phyloP scores from a whole-genome alignment of 257 asterid species.

The Sherardia arvensis region DNA sequence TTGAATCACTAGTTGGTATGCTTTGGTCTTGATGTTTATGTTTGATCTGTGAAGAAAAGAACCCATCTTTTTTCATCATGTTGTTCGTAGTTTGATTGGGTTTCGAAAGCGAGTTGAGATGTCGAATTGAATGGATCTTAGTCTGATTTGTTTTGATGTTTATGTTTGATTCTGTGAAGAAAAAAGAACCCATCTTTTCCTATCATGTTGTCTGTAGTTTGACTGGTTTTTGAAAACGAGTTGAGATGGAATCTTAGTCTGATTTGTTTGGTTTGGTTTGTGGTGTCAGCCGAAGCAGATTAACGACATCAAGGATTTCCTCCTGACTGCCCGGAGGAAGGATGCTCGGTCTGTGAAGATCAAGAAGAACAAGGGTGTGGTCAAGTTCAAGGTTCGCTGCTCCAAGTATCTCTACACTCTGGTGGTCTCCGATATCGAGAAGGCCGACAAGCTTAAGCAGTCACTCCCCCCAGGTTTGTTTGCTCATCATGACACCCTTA shows the following conservation, averaged over 20 bases:
- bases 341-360: constrained; percentile 27
- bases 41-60: neutral
- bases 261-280: neutral
- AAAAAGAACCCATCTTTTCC: neutral
- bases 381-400: constrained; percentile 29
- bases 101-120: neutral
- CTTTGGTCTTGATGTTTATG: neutral
- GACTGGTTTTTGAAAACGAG: neutral
- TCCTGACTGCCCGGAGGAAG: constrained; percentile 29
- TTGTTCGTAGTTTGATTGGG: neutral
- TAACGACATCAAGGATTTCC: constrained; percentile 29
- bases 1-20: neutral
- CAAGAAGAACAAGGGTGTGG: constrained; percentile 28
- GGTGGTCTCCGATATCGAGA: constrained; percentile 20
- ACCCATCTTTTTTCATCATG: neutral
- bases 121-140: too few species aligned
- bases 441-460: constrained; percentile 23
- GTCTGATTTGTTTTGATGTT: neutral
- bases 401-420: constrained; percentile 29
- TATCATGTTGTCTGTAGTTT: neutral
- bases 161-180: neutral
- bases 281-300: constrained; percentile 19
- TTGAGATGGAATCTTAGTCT: neutral
- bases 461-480: neutral
- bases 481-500: neutral